A percentile compares a stretch with the other conserved stretches of the same genome.
Conservation (phyloP, 2,329 filamentous ascomycete genomes). For the Westerdykella aurantiaca region DNA sequence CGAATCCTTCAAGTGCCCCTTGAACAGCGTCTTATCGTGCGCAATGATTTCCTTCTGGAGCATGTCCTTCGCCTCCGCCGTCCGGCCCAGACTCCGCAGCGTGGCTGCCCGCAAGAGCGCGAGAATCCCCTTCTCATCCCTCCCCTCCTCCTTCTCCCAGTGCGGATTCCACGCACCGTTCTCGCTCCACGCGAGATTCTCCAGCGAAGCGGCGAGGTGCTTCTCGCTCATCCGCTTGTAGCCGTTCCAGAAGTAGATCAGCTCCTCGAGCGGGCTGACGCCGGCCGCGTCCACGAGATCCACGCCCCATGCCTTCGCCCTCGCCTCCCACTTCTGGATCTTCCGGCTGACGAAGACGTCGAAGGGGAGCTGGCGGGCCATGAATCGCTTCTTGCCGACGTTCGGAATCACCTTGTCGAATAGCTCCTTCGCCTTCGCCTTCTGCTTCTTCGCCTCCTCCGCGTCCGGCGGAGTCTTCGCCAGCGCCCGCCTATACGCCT, state of each 20-base stretch:
- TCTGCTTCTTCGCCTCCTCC: conserved; percentile 38
- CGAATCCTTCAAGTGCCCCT: conserved; percentile 59
- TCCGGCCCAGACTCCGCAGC: conserved; percentile 56
- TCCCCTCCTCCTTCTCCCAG: conserved; percentile 47
- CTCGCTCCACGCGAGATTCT: conserved; percentile 64
- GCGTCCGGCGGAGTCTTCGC: conserved; percentile 24
- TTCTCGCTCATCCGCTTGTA: conserved; percentile 67
- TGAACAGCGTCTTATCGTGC: conserved; percentile 51
- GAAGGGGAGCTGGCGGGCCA: conserved; percentile 84
- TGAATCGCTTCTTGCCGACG: conserved; percentile 80
- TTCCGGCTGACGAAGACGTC: conserved; percentile 82
- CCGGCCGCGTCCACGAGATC: conserved; percentile 76
- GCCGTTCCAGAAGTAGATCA: conserved; percentile 92
- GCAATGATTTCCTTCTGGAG: conserved; percentile 59
- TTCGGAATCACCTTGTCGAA: conserved; percentile 66
- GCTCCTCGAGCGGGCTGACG: conserved; percentile 75
- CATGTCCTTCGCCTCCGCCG: conserved; percentile 59
- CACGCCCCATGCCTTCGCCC: conserved; percentile 58
- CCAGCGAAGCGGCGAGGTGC: conserved; percentile 60
- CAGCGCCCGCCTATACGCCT: conserved; percentile 66
- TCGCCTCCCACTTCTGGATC: conserved; percentile 78
- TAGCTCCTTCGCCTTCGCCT: conserved; percentile 56
- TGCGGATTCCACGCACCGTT: conserved; percentile 37
- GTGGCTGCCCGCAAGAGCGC: conserved; percentile 62
- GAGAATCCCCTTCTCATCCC: conserved; percentile 60